Percentiles rank a stretch among this genome's conserved stretches.
These are phyloP conservation scores for Globisporangium heterothallicum DNA, from an alignment of 352 stramenopile species.

Conservation along the genomic window DNA sequence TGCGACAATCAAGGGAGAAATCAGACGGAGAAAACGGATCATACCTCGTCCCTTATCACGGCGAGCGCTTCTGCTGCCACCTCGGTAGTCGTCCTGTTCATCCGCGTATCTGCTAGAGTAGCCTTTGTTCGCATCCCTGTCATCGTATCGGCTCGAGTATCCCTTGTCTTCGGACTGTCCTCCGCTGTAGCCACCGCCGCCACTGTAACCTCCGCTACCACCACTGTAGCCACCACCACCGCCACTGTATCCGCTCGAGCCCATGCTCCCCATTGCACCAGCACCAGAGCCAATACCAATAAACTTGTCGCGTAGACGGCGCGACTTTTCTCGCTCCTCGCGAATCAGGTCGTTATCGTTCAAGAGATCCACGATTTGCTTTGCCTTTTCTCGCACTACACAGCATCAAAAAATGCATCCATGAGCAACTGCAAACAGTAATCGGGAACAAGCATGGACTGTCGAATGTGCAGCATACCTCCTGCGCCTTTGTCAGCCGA, in stretches of 20 bases:
- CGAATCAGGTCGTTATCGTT: conserved; percentile 88
- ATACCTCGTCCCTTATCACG: conserved; percentile 36
- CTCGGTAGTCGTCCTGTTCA: conserved; percentile 46
- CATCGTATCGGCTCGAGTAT: conserved; percentile 41
- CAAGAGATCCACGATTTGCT: conserved; percentile 82
- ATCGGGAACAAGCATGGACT: background rate
- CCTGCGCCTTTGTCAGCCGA: conserved; percentile 80
- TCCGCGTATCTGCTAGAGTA: conserved; percentile 75
- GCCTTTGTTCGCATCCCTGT: conserved; percentile 43
- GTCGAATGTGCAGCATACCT: conserved; percentile 25
- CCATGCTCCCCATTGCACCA: conserved; percentile 29
- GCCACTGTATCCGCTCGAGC: conserved; percentile 14
- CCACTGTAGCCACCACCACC: too few relatives aligned
- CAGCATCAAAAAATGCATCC: background rate
- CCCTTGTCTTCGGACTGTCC: conserved; percentile 20
- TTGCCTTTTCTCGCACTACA: conserved; percentile 85
- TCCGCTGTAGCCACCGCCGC: conserved; percentile 16
- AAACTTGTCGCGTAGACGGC: conserved; percentile 84
- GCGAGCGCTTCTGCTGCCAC: conserved; percentile 24
- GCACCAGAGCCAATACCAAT: conserved; percentile 72
- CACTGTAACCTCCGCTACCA: conserved; percentile 25
- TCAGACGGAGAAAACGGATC: background rate
- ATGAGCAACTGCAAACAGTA: background rate
- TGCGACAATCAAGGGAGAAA: conserved; percentile 1
- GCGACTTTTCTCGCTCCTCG: conserved; percentile 83